Conservation (phyloP, 345 rosid genomes). For the Hevea brasiliensis region DNA sequence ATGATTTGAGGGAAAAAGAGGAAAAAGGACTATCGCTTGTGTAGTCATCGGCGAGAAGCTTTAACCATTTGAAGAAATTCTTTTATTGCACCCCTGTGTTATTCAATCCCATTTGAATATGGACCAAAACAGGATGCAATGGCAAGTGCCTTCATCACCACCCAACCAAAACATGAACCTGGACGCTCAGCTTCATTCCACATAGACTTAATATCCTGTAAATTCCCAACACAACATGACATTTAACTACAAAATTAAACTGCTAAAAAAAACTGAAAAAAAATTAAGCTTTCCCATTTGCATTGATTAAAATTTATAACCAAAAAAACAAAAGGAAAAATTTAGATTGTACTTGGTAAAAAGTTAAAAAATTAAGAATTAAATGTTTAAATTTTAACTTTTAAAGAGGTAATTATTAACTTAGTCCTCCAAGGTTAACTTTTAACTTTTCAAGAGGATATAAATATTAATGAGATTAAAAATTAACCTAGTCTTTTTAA, state of each 20-base stretch:
- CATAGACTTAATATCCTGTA: constrained; percentile 4
- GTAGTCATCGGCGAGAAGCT: not conserved
- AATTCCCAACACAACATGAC: not conserved
- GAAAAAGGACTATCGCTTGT: too few relatives aligned
- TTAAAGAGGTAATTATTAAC: too few relatives aligned
- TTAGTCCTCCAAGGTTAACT: too few relatives aligned
- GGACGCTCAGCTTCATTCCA: constrained; percentile 29
- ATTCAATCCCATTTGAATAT: not conserved
- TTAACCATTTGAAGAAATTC: constrained; percentile 5
- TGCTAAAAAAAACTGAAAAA: too few relatives aligned
- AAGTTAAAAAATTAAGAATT: too few relatives aligned
- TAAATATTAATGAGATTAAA: too few relatives aligned
- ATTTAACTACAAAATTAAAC: not conserved
- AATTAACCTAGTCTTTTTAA: too few relatives aligned
- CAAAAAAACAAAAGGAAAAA: not conserved
- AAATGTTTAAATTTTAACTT: too few relatives aligned
- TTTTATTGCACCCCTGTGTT: constrained; percentile 16
- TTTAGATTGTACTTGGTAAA: too few relatives aligned
- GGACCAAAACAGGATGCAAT: not conserved
- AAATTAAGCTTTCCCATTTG: not conserved
- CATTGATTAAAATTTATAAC: not conserved
- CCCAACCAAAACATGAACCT: constrained; percentile 1
- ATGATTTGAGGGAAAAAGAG: too few relatives aligned
- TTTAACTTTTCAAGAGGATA: too few relatives aligned
- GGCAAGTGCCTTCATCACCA: not conserved